phyloP scores from a whole-genome alignment of 805 yeast genomes.

The Pichia manshurica region DNA sequence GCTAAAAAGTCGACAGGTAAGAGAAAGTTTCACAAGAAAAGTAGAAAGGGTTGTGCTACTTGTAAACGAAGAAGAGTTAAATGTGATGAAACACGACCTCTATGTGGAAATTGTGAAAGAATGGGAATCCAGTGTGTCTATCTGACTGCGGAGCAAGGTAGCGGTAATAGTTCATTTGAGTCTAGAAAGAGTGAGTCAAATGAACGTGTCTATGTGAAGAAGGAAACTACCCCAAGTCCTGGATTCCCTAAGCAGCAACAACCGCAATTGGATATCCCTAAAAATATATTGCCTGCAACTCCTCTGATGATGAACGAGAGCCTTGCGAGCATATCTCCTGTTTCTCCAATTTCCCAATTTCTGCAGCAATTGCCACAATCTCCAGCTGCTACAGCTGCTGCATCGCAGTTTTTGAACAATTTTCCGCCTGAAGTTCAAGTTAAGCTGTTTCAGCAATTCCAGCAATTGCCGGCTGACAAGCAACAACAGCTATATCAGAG shows the following conservation, averaged over 20 bases:
- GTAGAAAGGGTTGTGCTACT: slow-evolving; percentile 82
- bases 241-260: neutral
- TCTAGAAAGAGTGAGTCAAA: neutral
- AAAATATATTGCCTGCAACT: neutral
- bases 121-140: slow-evolving; percentile 77
- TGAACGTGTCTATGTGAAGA: neutral
- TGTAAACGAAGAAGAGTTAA: slow-evolving; percentile 88
- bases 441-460: slow-evolving; percentile 14
- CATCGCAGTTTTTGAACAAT: slow-evolving; percentile 13
- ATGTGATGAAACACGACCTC: slow-evolving; percentile 83
- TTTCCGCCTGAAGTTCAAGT: slow-evolving; percentile 16
- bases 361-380: slow-evolving; percentile 13
- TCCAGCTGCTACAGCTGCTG: slow-evolving; percentile 11
- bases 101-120: slow-evolving; percentile 71
- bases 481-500: slow-evolving; percentile 18
- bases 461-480: slow-evolving; percentile 15
- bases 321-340: slow-evolving; percentile 6
- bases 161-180: neutral
- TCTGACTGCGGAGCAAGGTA: slow-evolving; percentile 5
- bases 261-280: slow-evolving; percentile 2
- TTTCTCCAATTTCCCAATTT: slow-evolving; percentile 14
- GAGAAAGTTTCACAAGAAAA: slow-evolving; percentile 83
- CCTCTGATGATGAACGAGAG: slow-evolving; percentile 5
- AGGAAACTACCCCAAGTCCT: neutral
- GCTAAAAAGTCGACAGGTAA: slow-evolving; percentile 52